Conservation (phyloP, 805 yeast species). For the Saccharomycopsis lassenensis region DNA sequence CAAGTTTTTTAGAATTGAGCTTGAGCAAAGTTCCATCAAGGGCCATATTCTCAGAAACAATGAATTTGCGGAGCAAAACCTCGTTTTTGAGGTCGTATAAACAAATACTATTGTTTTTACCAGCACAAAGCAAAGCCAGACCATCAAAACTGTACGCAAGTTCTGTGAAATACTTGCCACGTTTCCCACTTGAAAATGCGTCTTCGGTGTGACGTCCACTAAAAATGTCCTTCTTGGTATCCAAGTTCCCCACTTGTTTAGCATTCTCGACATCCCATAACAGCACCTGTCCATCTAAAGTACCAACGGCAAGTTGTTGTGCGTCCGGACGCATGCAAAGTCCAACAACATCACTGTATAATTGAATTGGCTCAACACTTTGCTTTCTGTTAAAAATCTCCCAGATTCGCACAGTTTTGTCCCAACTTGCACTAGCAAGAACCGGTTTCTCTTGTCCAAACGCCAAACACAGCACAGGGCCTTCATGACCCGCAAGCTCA, state of each 20-base stretch:
- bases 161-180: constrained; percentile 77
- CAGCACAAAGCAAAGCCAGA: constrained; percentile 77
- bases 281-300: constrained; percentile 78
- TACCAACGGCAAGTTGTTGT: constrained; percentile 78
- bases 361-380: constrained; percentile 82
- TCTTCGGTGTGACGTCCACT: constrained; percentile 79
- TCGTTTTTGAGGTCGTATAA: constrained; percentile 83
- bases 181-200: constrained; percentile 68
- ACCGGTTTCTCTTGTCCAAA: constrained; percentile 71
- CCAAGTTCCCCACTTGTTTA: constrained; percentile 71
- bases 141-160: constrained; percentile 88
- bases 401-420: constrained; percentile 89
- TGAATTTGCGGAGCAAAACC: constrained; percentile 71
- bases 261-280: constrained; percentile 79
- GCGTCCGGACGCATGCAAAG: constrained; percentile 87
- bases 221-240: constrained; percentile 76
- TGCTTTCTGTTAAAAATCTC: constrained; percentile 79
- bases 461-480: constrained; percentile 81
- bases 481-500: constrained; percentile 85
- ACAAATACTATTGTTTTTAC: constrained; percentile 85
- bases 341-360: constrained; percentile 72
- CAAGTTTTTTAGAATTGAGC: constrained; percentile 71
- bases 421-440: constrained; percentile 94
- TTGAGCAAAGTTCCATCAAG: constrained; percentile 76
- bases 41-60: constrained; percentile 81